Conservation (phyloP, 1,284 basidiomycete genomes). For the Marasmius fiardii region DNA sequence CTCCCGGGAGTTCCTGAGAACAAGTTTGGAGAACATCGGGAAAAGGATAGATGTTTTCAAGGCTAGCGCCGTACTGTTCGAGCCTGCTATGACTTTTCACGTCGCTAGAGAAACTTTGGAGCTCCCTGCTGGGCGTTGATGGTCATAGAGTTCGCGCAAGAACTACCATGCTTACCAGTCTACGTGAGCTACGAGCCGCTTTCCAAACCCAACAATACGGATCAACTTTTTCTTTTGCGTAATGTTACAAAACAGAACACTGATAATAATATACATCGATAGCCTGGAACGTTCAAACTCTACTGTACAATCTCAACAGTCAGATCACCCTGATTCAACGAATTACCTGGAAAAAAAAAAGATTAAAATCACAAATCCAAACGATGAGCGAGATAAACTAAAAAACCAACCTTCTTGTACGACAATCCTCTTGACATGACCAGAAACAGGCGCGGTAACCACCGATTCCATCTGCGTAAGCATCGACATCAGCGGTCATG, state of each 20-base stretch:
- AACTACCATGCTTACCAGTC: slow-evolving; percentile 43
- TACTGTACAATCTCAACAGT: slow-evolving; percentile 81
- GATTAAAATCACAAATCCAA: slow-evolving; percentile 4
- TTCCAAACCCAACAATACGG: no score
- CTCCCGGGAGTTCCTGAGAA: no score
- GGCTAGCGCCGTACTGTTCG: no score
- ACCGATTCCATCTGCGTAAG: slow-evolving; percentile 82
- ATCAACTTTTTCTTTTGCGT: no score
- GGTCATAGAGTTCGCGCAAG: slow-evolving; percentile 55
- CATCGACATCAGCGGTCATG: slow-evolving; percentile 17
- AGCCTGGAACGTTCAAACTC: no score
- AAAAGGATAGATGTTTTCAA: no score
- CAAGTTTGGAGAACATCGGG: no score
- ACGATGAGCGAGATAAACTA: slow-evolving; percentile 5
- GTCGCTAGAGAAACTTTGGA: slow-evolving; percentile 51
- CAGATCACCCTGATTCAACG: slow-evolving; percentile 86
- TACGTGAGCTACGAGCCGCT: slow-evolving; percentile 21
- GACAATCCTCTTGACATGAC: slow-evolving; percentile 89
- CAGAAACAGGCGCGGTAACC: slow-evolving; percentile 92
- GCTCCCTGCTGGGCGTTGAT: slow-evolving; percentile 68
- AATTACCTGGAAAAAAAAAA: slow-evolving; percentile 57
- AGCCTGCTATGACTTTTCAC: slow-evolving; percentile 69
- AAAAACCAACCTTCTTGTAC: slow-evolving; percentile 71
- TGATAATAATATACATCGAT: not conserved
- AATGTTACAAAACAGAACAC: no score